Evolutionary conservation across 1,139 yeast genomes (phyloP).

Genomic region (Chernovozyma aurita): DNA sequence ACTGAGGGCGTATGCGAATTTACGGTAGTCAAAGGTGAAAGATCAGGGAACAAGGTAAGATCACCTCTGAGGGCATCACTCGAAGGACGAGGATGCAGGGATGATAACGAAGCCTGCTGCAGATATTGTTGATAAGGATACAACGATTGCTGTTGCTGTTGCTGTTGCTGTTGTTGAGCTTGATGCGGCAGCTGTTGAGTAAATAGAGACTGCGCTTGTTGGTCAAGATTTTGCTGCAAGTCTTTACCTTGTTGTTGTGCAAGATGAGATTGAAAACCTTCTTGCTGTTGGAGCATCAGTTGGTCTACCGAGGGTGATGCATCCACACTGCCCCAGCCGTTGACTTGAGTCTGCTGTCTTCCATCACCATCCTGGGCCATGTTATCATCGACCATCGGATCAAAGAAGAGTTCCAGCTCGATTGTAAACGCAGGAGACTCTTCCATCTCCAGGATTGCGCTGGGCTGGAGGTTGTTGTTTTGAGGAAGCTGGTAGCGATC

Average conservation of each 20-base stretch:
- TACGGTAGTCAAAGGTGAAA: slow-evolving; percentile 44
- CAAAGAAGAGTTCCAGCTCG: slow-evolving; percentile 28
- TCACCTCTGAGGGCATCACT: slow-evolving; percentile 1
- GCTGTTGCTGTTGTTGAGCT: slow-evolving; percentile 1
- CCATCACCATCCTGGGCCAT: too few species aligned
- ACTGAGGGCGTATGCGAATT: slow-evolving; percentile 43
- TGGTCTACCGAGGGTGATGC: too few species aligned
- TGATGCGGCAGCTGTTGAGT: neutral
- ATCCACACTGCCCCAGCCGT: too few species aligned
- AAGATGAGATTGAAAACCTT: too few species aligned
- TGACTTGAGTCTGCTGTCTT: too few species aligned
- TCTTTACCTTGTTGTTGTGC: too few species aligned
- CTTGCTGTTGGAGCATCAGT: too few species aligned
- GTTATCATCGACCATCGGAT: slow-evolving; percentile 10
- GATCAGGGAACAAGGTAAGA: slow-evolving; percentile 17
- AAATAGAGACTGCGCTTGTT: too few species aligned
- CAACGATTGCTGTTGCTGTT: neutral
- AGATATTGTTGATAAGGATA: neutral
- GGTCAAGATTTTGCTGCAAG: too few species aligned
- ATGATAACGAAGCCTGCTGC: neutral
- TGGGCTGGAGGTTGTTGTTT: neutral
- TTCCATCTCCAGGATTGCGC: slow-evolving; percentile 28
- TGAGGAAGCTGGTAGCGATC: slow-evolving; percentile 5
- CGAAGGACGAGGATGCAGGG: slow-evolving; percentile 1
- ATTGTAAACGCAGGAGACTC: slow-evolving; percentile 39